Base-by-base conservation (phyloP, 2,329 filamentous ascomycete genomes). In the Incumbomyces lentus region DNA sequence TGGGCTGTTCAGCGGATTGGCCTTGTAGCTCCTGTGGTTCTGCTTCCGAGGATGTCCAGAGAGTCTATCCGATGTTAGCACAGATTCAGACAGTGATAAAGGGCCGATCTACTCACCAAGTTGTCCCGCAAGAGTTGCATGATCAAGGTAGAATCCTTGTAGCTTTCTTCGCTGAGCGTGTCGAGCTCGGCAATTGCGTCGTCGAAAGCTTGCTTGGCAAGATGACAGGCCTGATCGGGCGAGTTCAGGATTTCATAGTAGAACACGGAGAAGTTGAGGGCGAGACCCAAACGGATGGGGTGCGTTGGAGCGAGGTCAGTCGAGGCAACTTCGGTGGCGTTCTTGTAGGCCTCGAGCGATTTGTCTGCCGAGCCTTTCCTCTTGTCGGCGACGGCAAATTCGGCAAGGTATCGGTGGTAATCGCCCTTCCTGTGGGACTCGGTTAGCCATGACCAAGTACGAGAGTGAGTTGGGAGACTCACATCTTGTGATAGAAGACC, bases 401-500 rank as follows among this genome's bases (percentile, higher is more conserved):
- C 90, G 66, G 90, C 90, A 54, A 95, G 86, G 75, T 95, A 95
- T 68, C 89, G 88, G 82, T 95, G 88, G 79, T 95, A 95, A 74
- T 95, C 90, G 71, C 90, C 90, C 86, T 95, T 95, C 89, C 89
- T 95, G 58, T 66, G 57, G 55, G 50, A 12, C 50, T 54, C 10
- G 17, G 41, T 42, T 34, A 44, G 43, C 16, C 34, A 48, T 30
- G 30, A 19, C 42, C 12, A 30, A 14, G 2, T 10, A 29, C n/a
- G 17, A 30, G 11, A 14, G 37, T 22, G 36, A 14, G 40, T 12
- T 11, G 41, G 4, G 36, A 39, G 50, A 66, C 79, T 59, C 70
- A 93, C 88, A 96, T 96, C 84, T 96, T 96, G 84, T 96, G 89
- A 76, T 95, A 95, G 76, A 96, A 96, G 62, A 96, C 90, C 82